A percentile compares a stretch with the other conserved stretches of the same genome.
These are phyloP conservation scores for Chlamydomonas sp. DNA, from an alignment of 139 green algal genomes.

Conservation along the genomic window DNA sequence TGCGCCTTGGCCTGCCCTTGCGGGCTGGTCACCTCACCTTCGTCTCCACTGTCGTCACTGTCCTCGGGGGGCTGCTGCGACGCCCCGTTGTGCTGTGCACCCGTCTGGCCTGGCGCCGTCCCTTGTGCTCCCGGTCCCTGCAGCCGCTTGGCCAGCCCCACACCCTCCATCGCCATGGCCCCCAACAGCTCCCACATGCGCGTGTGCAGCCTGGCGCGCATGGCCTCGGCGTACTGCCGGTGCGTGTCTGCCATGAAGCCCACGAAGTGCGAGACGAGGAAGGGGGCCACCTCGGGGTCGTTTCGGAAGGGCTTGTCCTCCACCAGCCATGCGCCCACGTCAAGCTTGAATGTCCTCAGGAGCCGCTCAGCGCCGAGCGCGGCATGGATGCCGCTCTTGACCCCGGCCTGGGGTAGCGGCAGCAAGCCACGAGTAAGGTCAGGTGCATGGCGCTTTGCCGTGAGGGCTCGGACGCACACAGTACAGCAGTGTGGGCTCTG, in stretches of 20 bases:
- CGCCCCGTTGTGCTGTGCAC: no score
- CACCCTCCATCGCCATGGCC: neutral
- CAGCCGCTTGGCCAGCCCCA: neutral
- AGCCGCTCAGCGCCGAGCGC: neutral
- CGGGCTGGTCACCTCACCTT: neutral
- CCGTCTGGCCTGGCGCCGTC: no score
- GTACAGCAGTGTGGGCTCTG: no score
- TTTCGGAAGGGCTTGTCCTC: neutral
- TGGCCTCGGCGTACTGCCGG: no score
- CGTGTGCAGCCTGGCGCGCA: no score
- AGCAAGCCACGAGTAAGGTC: neutral
- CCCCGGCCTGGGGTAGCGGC: neutral
- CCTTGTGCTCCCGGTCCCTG: neutral
- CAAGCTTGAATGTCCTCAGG: neutral
- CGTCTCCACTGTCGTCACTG: neutral
- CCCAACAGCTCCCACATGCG: neutral
- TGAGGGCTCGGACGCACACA: no score
- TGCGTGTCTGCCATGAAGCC: neutral
- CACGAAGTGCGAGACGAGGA: neutral
- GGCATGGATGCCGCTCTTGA: neutral
- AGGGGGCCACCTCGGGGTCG: neutral
- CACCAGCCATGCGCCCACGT: neutral
- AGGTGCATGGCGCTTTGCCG: no score
- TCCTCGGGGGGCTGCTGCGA: no score
- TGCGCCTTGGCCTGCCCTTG: no score